Base-by-base conservation (phyloP, 176 grass and related monocot genomes). In the Urochloa ruziziensis region DNA sequence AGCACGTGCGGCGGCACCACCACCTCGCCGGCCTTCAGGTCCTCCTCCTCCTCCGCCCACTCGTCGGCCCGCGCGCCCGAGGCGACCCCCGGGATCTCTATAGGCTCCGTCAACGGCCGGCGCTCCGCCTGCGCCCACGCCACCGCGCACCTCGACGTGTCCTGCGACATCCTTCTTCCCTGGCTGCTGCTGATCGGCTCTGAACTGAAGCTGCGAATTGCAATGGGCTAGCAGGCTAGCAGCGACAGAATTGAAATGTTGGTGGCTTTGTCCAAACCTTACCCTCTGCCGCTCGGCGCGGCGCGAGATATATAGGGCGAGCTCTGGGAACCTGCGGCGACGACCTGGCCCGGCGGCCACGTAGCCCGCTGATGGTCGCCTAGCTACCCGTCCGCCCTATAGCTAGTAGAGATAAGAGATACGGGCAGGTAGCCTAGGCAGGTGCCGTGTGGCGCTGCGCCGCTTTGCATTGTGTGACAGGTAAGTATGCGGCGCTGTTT, bases 1-100 rank as follows among this genome's bases (percentile, higher is more conserved):
- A 96, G 74, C 54, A 91, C 83, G 82, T 96, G 94, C 60, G 94
- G 94, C 19, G 91, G 94, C 67, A 87, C 86, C 66, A 91, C 59
- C 75, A n/a, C 66, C 10, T 62, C 32, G 13, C n/a, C 32, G 42
- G 19, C 21, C 24, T 58, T n/a, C n/a, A n/a, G 36, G 4, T 46
- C 58, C 46, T n/a, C n/a, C 34, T 34, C 53, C 34, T 39, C 51
- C 57, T 8, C 51, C 1, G 0, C 23, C 11, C 37, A 28, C 71
- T 29, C 5, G 54, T 14, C 63, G 23, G 1, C 65, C 68, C 27
- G 29, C 33, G 62, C 7, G 51, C 80, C 64, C 13, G 74, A 47
- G 23, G 7, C 62, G 28, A 7, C 47, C 52, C 21, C 52, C 53
- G 86, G 90, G 58, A 91, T 91, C 72, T 82, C 73, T 9, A 88